A percentile compares a stretch with the other conserved stretches of the same genome.
These are phyloP conservation scores for Magnolia officinalis DNA, from an alignment of 164 flowering plant genomes.

Conservation along the genomic window DNA sequence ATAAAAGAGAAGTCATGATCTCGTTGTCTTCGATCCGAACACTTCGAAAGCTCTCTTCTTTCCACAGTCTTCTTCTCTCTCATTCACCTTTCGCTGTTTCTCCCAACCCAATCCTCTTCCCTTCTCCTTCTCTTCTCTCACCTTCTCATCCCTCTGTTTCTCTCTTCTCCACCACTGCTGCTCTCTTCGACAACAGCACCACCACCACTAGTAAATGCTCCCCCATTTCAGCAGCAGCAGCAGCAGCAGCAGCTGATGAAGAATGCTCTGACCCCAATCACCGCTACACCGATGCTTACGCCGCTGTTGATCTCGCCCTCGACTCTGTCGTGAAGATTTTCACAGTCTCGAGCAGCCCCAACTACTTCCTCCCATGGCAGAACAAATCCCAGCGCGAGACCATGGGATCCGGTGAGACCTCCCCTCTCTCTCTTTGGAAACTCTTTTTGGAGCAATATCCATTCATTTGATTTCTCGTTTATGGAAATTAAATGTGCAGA, in stretches of 20 bases:
- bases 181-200: background rate
- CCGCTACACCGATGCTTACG: constrained; percentile 32
- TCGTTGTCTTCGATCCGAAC: constrained; percentile 1
- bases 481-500: background rate
- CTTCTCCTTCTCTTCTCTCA: background rate
- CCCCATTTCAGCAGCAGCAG: background rate
- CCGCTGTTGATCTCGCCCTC: constrained; percentile 70
- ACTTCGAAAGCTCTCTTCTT: constrained; percentile 7
- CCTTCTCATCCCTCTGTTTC: background rate
- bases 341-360: constrained; percentile 85
- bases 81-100: background rate
- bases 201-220: background rate
- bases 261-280: background rate
- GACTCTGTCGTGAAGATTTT: constrained; percentile 93
- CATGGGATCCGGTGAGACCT: constrained; percentile 67
- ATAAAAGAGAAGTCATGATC: background rate
- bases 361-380: constrained; percentile 92
- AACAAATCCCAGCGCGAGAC: constrained; percentile 87
- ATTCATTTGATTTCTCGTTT: background rate
- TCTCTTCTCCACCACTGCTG: background rate
- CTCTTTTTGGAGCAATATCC: background rate
- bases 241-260: background rate
- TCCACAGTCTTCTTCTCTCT: constrained; percentile 1
- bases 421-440: background rate
- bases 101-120: background rate